A percentile compares a stretch with the other conserved stretches of the same genome.
Conservation (phyloP, 352 stramenopile genomes). For the Thalassiosira gravida region DNA sequence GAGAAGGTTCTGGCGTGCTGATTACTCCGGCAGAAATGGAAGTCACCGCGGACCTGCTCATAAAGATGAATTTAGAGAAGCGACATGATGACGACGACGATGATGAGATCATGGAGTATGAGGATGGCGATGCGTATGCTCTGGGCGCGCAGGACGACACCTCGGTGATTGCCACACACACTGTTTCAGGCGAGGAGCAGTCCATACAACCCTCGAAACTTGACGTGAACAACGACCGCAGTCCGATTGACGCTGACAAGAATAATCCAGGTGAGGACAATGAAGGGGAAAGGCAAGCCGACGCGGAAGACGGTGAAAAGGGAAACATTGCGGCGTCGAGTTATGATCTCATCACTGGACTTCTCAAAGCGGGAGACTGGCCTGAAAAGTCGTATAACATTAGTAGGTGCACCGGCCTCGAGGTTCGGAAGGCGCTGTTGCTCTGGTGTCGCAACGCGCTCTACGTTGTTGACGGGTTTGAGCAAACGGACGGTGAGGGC, state of each 20-base stretch:
- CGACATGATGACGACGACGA: constrained; percentile 67
- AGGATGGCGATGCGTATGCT: constrained; percentile 48
- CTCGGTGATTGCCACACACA: constrained; percentile 36
- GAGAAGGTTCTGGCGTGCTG: constrained; percentile 17
- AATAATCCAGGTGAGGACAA: constrained; percentile 21
- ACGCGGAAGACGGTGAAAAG: constrained; percentile 57
- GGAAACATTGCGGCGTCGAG: constrained; percentile 68
- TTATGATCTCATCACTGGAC: constrained; percentile 85
- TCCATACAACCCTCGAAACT: constrained; percentile 28
- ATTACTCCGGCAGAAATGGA: constrained; percentile 60
- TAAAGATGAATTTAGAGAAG: constrained; percentile 81
- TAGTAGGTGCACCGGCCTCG: constrained; percentile 82
- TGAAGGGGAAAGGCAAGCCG: constrained; percentile 43
- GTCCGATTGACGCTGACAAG: constrained; percentile 22
- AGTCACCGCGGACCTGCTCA: constrained; percentile 82
- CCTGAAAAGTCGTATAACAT: constrained; percentile 87
- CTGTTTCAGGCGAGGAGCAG: constrained; percentile 45
- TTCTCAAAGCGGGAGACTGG: constrained; percentile 83
- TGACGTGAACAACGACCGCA: constrained; percentile 29
- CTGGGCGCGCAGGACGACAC: constrained; percentile 30
- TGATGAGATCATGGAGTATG: constrained; percentile 72
- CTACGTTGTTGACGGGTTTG: constrained; percentile 87
- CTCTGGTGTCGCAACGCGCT: constrained; percentile 82
- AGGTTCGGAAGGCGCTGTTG: constrained; percentile 85
- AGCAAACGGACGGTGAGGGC: constrained; percentile 82